phyloP scores from a whole-genome alignment of 2,329 filamentous ascomycete species.

The Trichoderma sp. region DNA sequence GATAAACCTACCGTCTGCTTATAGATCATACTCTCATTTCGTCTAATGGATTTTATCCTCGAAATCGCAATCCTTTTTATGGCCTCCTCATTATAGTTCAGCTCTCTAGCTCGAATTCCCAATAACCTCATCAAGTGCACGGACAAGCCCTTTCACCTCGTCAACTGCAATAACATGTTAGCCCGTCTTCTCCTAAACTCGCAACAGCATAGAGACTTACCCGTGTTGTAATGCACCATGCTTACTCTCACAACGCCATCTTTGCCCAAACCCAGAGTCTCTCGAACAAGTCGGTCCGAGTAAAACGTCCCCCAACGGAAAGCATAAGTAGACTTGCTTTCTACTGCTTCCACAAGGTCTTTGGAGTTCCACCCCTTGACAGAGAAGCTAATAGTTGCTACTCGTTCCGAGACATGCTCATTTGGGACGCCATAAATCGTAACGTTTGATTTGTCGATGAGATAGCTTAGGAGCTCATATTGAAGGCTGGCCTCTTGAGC shows the following conservation, averaged over 20 bases:
- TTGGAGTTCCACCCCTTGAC: conserved; percentile 58
- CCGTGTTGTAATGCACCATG: conserved; percentile 72
- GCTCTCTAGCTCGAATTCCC: background rate
- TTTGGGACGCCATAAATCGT: conserved; percentile 60
- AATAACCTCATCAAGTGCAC: conserved; percentile 50
- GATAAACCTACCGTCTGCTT: background rate
- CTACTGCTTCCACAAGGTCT: conserved; percentile 62
- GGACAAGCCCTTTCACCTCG: conserved; percentile 56
- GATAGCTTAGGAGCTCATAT: conserved; percentile 58
- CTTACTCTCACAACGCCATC: conserved; percentile 70
- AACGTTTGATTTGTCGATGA: conserved; percentile 53
- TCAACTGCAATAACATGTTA: conserved; percentile 45
- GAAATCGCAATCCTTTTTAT: too few species aligned
- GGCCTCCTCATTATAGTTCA: background rate
- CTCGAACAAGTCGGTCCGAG: conserved; percentile 61
- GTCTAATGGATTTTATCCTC: background rate
- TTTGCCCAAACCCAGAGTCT: conserved; percentile 57
- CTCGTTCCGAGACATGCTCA: conserved; percentile 49
- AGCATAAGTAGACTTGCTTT: conserved; percentile 59
- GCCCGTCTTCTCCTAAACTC: conserved; percentile 19
- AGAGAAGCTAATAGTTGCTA: conserved; percentile 68
- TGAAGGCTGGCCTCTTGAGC: conserved; percentile 64
- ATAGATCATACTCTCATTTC: background rate
- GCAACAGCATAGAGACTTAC: conserved; percentile 43
- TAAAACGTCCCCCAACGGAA: conserved; percentile 72